Conservation (phyloP, 1,139 yeast species). For the Blastobotrys ciferrii region DNA sequence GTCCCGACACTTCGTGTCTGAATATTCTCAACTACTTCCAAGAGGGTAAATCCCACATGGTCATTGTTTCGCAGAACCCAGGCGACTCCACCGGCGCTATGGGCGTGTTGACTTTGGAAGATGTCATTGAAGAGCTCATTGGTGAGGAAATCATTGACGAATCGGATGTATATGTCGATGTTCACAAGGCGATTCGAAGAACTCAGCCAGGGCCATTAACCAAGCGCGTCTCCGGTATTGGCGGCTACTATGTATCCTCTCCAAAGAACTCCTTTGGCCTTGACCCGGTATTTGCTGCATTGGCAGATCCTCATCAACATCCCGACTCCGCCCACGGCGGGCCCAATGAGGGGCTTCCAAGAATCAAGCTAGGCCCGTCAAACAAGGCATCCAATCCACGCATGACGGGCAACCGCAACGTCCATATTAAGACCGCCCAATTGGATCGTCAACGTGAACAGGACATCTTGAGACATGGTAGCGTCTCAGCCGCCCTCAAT, state of each 20-base stretch:
- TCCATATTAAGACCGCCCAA: constrained; percentile 39
- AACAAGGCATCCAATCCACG: constrained; percentile 84
- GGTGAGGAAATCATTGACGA: constrained; percentile 98
- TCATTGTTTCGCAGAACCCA: constrained; percentile 81
- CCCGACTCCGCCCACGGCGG: constrained; percentile 10
- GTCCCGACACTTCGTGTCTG: constrained; percentile 86
- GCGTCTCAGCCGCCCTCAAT: neutral
- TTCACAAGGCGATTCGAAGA: constrained; percentile 75
- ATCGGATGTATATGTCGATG: constrained; percentile 91
- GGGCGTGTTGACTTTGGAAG: constrained; percentile 92
- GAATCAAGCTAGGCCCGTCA: constrained; percentile 39
- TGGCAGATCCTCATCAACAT: constrained; percentile 15
- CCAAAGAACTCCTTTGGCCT: constrained; percentile 26
- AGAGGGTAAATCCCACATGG: constrained; percentile 98
- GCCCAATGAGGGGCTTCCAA: constrained; percentile 16
- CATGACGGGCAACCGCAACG: constrained; percentile 59
- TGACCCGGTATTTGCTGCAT: constrained; percentile 26
- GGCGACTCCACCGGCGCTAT: constrained; percentile 86
- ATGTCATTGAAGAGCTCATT: constrained; percentile 93
- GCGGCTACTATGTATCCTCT: constrained; percentile 7
- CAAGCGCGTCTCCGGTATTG: constrained; percentile 42
- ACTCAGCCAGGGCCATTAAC: constrained; percentile 82
- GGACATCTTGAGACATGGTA: neutral
- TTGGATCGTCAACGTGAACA: neutral
- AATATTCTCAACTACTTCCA: constrained; percentile 94